Conservation (phyloP, 768 basidiomycete species). For the Leccinum incarnatum region DNA sequence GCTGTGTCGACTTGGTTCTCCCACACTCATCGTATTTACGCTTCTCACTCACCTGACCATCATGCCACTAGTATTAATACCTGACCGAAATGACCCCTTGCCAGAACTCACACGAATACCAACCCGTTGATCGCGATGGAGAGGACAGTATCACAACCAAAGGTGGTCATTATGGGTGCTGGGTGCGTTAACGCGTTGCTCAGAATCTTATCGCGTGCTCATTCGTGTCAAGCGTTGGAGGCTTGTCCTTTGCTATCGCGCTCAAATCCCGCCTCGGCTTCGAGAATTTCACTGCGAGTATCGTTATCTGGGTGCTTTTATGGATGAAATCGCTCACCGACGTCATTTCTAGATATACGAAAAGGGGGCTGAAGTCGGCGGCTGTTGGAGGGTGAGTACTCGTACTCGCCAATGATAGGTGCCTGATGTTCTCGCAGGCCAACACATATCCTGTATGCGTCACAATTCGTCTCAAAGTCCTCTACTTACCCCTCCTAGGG, state of each 20-base stretch:
- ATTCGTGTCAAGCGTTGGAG: slow-evolving; percentile 35
- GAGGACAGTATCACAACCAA: slow-evolving; percentile 1
- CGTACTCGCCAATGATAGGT: not conserved
- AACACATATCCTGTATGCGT: slow-evolving; percentile 28
- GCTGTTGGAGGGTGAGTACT: slow-evolving; percentile 49
- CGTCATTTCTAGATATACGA: slow-evolving; percentile 39
- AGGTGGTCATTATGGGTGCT: slow-evolving; percentile 22
- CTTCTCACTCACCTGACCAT: not conserved
- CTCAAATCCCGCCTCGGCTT: slow-evolving; percentile 38
- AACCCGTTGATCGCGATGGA: not conserved
- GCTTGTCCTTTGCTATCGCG: slow-evolving; percentile 42
- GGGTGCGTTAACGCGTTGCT: slow-evolving; percentile 15
- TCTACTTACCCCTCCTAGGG: slow-evolving; percentile 30
- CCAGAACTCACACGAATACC: not conserved
- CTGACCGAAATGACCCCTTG: not conserved
- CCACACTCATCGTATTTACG: not conserved
- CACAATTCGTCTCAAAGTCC: not conserved
- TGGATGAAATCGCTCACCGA: not conserved
- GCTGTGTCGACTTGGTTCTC: slow-evolving; percentile 18
- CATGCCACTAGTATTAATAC: slow-evolving; percentile 2
- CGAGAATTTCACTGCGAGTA: slow-evolving; percentile 40
- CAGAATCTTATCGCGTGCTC: not conserved
- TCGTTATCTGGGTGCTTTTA: not conserved
- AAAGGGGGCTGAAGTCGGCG: slow-evolving; percentile 43
- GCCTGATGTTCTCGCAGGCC: slow-evolving; percentile 21